Evolutionary conservation across 805 yeast species (phyloP), one percentile per base, ranked within the genome.

Genomic region (Kazachstania viticola): DNA sequence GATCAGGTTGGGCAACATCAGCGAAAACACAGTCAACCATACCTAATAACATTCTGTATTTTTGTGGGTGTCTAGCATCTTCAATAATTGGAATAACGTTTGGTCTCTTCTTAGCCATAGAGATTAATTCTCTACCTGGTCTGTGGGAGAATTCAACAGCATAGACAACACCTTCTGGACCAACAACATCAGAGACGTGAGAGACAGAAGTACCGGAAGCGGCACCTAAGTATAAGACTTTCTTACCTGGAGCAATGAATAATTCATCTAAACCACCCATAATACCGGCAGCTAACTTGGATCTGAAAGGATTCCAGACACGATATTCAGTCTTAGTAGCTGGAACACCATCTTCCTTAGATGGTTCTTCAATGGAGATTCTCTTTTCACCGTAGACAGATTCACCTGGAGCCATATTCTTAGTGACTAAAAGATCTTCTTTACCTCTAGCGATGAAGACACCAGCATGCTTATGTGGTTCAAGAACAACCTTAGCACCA

Each of bases 101-200:
- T 45, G 98, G 97, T 75, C 98, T 83, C 93, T 91, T 91, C 77
- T 88, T 91, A 60, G 98, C 98, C 98, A 91, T 91, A 55, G 93
- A 83, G 56, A 91, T 88, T 66, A 91, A 75, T 66, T 91, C 98
- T 73, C 98, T 81, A 63, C 98, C 98, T 57, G 97, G 95, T 75
- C 98, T 81, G 75, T 91, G 97, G 43, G 96, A 85, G 71, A 91
- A 91, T 69, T 91, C 98, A 48, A 91, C 98, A 37, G 98, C 98
- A 62, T 91, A 91, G 34, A 91, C 98, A 58, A 84, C 71, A 63
- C 98, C 98, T 67, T 85, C 95, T 61, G 98, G 97, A 44, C 98
- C 98, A 48, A 91, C 98, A 49, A 91, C 79, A 63, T 91, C 98
- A 44, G 97, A 72, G 57, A 91, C 98, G 65, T 91, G 98, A 32